These are phyloP conservation scores for Magnaporthiopsis incrustans DNA, from an alignment of 2,329 filamentous ascomycete genomes.

Conservation along the genomic window DNA sequence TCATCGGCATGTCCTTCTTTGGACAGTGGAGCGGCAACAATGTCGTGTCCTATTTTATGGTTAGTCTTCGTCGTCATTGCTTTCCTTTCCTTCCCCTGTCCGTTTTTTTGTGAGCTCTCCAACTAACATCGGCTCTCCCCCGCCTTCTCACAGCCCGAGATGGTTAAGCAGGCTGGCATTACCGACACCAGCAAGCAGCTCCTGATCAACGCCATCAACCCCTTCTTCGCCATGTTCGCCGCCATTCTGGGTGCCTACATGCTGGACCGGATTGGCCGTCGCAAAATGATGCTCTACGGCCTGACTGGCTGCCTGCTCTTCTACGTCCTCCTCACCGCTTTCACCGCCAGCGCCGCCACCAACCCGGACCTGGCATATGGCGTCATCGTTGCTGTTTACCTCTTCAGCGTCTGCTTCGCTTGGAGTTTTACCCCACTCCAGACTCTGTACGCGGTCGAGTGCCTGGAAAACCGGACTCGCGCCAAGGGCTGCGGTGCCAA, in stretches of 20 bases:
- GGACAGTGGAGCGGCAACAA: slow-evolving; percentile 39
- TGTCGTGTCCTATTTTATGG: slow-evolving; percentile 24
- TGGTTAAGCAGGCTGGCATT: slow-evolving; percentile 12
- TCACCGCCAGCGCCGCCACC: slow-evolving; percentile 24
- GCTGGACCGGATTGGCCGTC: slow-evolving; percentile 23
- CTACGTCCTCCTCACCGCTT: slow-evolving; percentile 25
- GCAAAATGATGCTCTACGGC: slow-evolving; percentile 29
- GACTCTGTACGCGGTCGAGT: slow-evolving; percentile 18
- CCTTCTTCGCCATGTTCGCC: slow-evolving; percentile 46
- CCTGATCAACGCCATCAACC: slow-evolving; percentile 39
- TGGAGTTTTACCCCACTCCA: slow-evolving; percentile 7
- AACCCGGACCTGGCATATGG: slow-evolving; percentile 16
- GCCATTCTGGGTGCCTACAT: slow-evolving; percentile 35
- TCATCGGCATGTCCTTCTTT: slow-evolving; percentile 44
- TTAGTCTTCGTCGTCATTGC: slow-evolving; percentile 15
- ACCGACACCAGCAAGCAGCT: slow-evolving; percentile 8
- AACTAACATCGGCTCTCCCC: slow-evolving; percentile 15
- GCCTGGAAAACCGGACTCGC: slow-evolving; percentile 27
- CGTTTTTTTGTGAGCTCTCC: too few relatives aligned
- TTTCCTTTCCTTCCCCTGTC: background rate
- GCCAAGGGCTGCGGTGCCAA: slow-evolving; percentile 28
- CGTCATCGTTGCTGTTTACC: slow-evolving; percentile 14
- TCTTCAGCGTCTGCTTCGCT: slow-evolving; percentile 1
- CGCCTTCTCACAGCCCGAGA: slow-evolving; percentile 1
- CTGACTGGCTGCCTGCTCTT: slow-evolving; percentile 20